Evolutionary conservation across 768 basidiomycete species (phyloP), one percentile per base, ranked within the genome.

Genomic region (Rhizopogon roseolus): DNA sequence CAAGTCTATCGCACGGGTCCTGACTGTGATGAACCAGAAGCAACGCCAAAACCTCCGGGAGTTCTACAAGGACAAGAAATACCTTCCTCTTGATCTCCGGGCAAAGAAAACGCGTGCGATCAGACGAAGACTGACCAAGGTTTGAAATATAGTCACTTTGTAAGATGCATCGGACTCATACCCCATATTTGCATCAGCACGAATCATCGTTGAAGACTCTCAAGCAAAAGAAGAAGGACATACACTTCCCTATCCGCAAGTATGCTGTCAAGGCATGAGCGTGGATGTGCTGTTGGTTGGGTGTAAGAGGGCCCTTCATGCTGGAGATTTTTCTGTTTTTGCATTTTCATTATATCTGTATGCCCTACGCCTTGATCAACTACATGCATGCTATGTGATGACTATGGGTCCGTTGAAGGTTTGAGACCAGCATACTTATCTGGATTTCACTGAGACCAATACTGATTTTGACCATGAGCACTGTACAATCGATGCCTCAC

Each of bases 1-100:
- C 81, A 98, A 98, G 79, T 95, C 93, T 60, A 92, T 99, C 69
- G 97, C 97, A 59, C 93, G 97, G 53, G 95, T 98, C 62, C 73
- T 98, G 76, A 99, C 97, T 41, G 94, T 98, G 65, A 96, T 89
- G 81, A 98, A 97, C 88, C 90, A 93, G 72, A 99, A 99, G 77
- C 86, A 88, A 63, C 91, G 96, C 63, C 89, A 93, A 79, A 93
- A 94, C 76, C 85, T 97, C 62, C 91, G 93, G 53, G 95, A 98
- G 73, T 93, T 86, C 80, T 98, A 98, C 90, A 96, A 96, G 82
- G 76, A 79, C 73, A 96, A 96, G 85, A 95, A 92, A 70, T 91
- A 90, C 77, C 78, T 91, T 60, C 97, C 97, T 59, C 93, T 98
- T 62, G 97, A 99, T 80, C 88, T 99, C 69, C 91, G 97, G 61